Evolutionary conservation across 2,329 filamentous ascomycete genomes (phyloP).

Genomic region (Hymenoscyphus repandus): DNA sequence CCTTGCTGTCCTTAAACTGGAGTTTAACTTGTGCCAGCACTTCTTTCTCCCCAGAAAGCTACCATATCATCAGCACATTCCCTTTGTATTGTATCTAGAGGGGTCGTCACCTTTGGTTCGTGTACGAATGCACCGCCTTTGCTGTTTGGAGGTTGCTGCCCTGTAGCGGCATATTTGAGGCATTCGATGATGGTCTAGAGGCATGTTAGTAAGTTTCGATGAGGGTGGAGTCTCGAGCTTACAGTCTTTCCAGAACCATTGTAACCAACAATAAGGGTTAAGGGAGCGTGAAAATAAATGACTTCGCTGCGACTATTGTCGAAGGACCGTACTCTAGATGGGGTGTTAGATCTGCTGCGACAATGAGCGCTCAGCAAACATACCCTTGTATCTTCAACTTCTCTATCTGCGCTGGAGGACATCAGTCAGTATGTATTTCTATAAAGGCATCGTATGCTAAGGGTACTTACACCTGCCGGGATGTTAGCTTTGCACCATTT

Average conservation of each 20-base stretch:
- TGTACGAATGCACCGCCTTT: constrained; percentile 91
- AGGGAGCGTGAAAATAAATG: constrained; percentile 82
- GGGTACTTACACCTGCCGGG: too few species aligned
- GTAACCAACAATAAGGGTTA: constrained; percentile 94
- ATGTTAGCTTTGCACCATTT: too few species aligned
- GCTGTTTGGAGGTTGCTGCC: constrained; percentile 86
- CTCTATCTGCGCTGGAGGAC: constrained; percentile 69
- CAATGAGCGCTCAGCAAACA: neutral
- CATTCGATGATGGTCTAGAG: constrained; percentile 90
- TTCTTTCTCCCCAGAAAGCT: constrained; percentile 79
- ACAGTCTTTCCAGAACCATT: constrained; percentile 96
- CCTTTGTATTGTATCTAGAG: neutral
- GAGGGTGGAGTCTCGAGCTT: neutral
- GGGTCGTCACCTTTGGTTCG: constrained; percentile 68
- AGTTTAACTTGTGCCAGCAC: constrained; percentile 89
- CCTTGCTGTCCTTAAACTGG: constrained; percentile 73
- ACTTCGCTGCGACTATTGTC: constrained; percentile 68
- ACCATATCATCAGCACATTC: constrained; percentile 16
- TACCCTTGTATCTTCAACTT: constrained; percentile 80
- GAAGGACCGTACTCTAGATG: constrained; percentile 70
- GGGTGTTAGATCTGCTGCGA: neutral
- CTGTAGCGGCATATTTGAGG: constrained; percentile 95
- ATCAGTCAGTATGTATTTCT: neutral
- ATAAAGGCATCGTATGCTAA: too few species aligned
- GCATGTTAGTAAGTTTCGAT: constrained; percentile 10